phyloP scores from a whole-genome alignment of 805 yeast genomes.

The Hemisphaericaspora nanyangensis region DNA sequence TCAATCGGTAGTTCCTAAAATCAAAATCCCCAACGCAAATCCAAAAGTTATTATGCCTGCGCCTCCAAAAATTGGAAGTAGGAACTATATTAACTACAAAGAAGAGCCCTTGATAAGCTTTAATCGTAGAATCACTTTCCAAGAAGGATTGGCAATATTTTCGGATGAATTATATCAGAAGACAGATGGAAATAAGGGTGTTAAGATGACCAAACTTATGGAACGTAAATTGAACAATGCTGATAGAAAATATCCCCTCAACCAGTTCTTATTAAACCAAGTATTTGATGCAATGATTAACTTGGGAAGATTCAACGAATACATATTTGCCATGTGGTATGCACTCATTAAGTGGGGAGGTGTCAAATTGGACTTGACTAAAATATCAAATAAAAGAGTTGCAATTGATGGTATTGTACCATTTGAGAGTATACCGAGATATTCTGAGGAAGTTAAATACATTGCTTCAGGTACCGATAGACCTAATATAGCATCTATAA shows the following conservation, averaged over 20 bases:
- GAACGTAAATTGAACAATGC: neutral
- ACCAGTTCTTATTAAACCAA: constrained; percentile 28
- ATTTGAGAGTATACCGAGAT: neutral
- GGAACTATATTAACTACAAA: neutral
- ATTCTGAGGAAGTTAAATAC: neutral
- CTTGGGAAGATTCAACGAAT: constrained; percentile 29
- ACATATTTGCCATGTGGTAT: constrained; percentile 29
- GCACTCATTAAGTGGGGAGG: constrained; percentile 30
- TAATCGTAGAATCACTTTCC: constrained; percentile 17
- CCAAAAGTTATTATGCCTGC: constrained; percentile 3
- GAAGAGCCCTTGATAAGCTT: constrained; percentile 29
- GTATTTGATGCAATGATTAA: constrained; percentile 27
- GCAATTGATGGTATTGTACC: constrained; percentile 2
- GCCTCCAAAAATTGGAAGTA: neutral
- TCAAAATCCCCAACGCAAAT: constrained; percentile 1
- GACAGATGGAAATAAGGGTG: constrained; percentile 5
- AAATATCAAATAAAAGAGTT: neutral
- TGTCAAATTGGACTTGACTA: neutral
- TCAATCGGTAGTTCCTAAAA: constrained; percentile 21
- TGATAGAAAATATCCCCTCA: constrained; percentile 17
- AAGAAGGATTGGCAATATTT: constrained; percentile 14
- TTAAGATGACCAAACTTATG: neutral
- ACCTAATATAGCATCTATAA: neutral
- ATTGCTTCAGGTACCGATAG: neutral
- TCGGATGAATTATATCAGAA: constrained; percentile 11